These are phyloP conservation scores for Aspergillus latus DNA, from an alignment of 2,329 filamentous ascomycete genomes.

Conservation along the genomic window DNA sequence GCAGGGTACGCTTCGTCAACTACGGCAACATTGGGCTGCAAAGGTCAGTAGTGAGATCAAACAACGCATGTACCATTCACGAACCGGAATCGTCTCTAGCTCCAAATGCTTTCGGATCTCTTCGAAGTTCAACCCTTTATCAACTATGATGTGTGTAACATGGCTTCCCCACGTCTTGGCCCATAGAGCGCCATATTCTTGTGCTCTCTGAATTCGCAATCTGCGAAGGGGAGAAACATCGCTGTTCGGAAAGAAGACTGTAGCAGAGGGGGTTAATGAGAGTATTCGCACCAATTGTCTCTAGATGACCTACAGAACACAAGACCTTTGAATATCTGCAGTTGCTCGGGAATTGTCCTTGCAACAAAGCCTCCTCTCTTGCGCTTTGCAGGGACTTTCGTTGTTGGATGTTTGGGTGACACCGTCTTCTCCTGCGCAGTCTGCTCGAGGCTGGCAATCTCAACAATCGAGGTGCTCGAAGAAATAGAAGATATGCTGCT, in stretches of 20 bases:
- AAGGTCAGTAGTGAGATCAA: conserved; percentile 17
- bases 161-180: conserved; percentile 54
- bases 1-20: conserved; percentile 69
- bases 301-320: conserved; percentile 53
- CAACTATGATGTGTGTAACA: conserved; percentile 78
- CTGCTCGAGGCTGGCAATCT: background rate
- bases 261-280: background rate
- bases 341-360: conserved; percentile 51
- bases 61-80: conserved; percentile 21
- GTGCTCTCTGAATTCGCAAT: conserved; percentile 70
- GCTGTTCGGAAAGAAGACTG: conserved; percentile 76
- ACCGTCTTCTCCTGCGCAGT: conserved; percentile 19
- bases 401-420: conserved; percentile 13
- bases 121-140: conserved; percentile 64
- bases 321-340: conserved; percentile 62
- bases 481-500: background rate
- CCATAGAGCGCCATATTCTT: conserved; percentile 74
- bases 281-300: background rate
- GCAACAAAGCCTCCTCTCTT: conserved; percentile 35
- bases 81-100: conserved; percentile 49
- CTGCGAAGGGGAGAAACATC: conserved; percentile 67
- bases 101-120: conserved; percentile 62
- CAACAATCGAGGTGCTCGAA: background rate
- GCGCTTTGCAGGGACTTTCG: conserved; percentile 23
- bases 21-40: conserved; percentile 44